A percentile compares a stretch with the other conserved stretches of the same genome.
Evolutionary conservation across 768 basidiomycete genomes (phyloP).

Genomic region (Russula ochroleuca): DNA sequence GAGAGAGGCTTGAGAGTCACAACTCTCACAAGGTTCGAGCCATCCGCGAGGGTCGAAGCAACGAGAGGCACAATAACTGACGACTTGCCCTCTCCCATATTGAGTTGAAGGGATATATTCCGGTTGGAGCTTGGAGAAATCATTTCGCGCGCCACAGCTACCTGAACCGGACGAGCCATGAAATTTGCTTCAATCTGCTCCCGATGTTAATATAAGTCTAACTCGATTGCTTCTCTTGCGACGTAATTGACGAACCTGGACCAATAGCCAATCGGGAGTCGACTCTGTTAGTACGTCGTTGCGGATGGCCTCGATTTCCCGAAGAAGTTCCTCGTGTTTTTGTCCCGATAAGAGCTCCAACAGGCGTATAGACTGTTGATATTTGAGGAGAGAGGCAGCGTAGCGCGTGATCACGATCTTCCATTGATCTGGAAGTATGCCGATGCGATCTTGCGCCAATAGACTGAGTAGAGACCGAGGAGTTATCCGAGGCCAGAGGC

Average conservation of each 20-base stretch:
- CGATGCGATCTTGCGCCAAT: not conserved
- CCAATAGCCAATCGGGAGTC: not conserved
- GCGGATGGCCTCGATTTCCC: not conserved
- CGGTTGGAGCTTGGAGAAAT: not conserved
- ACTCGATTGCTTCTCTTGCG: not conserved
- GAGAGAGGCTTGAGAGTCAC: not conserved
- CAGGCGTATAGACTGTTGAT: not conserved
- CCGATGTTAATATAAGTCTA: not conserved
- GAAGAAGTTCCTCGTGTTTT: not conserved
- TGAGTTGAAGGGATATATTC: not conserved
- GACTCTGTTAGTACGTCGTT: not conserved
- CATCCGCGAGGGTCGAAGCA: not conserved
- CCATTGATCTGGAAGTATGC: not conserved
- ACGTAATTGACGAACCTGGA: not conserved
- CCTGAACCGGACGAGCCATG: not conserved
- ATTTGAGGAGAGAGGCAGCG: not conserved
- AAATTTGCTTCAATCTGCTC: not conserved
- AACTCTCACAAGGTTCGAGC: not conserved
- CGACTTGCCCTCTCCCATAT: not conserved
- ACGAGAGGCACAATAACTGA: not conserved
- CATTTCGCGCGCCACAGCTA: not conserved
- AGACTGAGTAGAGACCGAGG: not conserved
- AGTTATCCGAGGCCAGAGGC: not conserved
- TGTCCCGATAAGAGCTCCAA: not conserved
- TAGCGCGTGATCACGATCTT: not conserved